These are phyloP conservation scores for Ceratobasidium sp. DNA, from an alignment of 1,284 basidiomycete genomes.

Conservation along the genomic window DNA sequence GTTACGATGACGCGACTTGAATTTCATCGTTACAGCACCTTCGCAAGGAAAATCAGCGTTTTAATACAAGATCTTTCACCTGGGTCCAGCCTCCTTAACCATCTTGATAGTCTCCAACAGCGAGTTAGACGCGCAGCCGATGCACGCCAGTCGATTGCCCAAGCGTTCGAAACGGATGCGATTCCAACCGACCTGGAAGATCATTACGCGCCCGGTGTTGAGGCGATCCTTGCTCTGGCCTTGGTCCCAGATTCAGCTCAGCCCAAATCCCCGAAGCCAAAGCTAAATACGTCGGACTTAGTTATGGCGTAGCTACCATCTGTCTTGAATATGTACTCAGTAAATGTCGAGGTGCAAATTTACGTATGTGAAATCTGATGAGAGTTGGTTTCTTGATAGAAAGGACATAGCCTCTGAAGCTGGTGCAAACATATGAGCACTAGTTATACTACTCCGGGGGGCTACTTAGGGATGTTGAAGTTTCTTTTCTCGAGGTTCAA, in stretches of 20 bases:
- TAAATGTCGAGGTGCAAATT: too few species aligned
- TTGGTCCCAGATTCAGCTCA: background rate
- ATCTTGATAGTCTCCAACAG: background rate
- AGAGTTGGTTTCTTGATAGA: too few species aligned
- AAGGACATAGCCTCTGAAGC: too few species aligned
- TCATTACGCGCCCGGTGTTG: slow-evolving; percentile 4
- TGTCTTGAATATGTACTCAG: too few species aligned
- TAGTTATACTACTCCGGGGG: too few species aligned
- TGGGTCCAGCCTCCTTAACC: background rate
- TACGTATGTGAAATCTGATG: too few species aligned
- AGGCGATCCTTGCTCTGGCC: slow-evolving; percentile 1
- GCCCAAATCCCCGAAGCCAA: background rate
- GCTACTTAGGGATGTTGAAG: too few species aligned
- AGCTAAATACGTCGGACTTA: slow-evolving; percentile 14
- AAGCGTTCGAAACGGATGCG: background rate
- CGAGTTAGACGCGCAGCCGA: background rate
- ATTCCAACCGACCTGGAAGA: slow-evolving; percentile 3
- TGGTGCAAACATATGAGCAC: too few species aligned
- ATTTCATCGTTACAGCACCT: background rate
- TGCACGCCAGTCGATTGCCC: background rate
- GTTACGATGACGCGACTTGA: background rate
- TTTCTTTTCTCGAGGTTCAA: too few species aligned
- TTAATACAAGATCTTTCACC: slow-evolving; percentile 1
- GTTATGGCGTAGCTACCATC: background rate
- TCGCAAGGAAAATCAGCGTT: background rate